Percentiles rank a stretch among this genome's conserved stretches.
phyloP scores from a whole-genome alignment of 2,329 filamentous ascomycete species.

The Macrophomina pseudophaseolina region DNA sequence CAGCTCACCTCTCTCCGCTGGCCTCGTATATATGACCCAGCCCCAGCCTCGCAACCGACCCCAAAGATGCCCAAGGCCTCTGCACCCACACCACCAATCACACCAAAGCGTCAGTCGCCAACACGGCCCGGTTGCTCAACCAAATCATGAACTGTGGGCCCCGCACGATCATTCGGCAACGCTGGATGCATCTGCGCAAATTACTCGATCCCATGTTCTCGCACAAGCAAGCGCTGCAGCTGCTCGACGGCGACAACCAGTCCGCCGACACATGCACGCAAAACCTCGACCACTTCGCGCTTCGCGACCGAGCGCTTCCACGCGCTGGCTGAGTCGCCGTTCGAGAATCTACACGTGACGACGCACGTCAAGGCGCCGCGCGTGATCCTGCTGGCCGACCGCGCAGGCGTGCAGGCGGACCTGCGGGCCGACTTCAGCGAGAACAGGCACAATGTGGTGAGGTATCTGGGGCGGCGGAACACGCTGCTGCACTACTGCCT shows the following conservation, averaged over 20 bases:
- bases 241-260: conserved; percentile 5
- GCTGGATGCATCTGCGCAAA: conserved; percentile 20
- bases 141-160: conserved; percentile 21
- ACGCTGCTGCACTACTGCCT: conserved; percentile 24
- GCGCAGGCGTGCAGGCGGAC: conserved; percentile 10
- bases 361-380: conserved; percentile 20
- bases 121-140: conserved; percentile 22
- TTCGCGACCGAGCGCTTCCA: conserved; percentile 10
- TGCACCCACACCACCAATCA: conserved; percentile 17
- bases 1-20: no score
- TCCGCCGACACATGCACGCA: background rate
- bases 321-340: conserved; percentile 24
- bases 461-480: conserved; percentile 12
- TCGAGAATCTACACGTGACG: conserved; percentile 26
- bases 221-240: conserved; percentile 6
- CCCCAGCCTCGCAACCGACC: conserved; percentile 4
- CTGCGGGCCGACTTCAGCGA: conserved; percentile 19
- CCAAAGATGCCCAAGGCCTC: conserved; percentile 21
- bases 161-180: conserved; percentile 21
- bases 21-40: background rate
- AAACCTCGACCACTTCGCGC: background rate
- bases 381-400: conserved; percentile 24
- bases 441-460: background rate
- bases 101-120: conserved; percentile 13
- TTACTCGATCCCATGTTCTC: conserved; percentile 19